These are phyloP conservation scores for Amaranthus hypochondriacus DNA, from an alignment of 148 eudicot genomes.

Conservation along the genomic window DNA sequence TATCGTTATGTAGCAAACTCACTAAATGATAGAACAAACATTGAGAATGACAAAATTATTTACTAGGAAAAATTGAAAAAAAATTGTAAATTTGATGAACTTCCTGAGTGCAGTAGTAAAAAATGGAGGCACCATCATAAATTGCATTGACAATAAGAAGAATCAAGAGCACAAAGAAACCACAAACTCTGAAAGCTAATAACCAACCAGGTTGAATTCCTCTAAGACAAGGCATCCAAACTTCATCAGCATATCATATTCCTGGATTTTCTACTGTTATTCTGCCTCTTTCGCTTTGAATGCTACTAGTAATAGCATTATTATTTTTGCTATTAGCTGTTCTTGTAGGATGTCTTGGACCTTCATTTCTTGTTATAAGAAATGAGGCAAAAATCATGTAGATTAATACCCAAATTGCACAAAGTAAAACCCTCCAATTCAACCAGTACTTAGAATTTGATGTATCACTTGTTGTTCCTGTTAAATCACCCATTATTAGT, in stretches of 20 bases:
- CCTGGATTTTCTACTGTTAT: conserved; percentile 33
- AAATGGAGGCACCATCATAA: conserved; percentile 45
- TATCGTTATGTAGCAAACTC: too few species aligned
- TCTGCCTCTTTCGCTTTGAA: conserved; percentile 10
- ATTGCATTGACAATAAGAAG: conserved; percentile 45
- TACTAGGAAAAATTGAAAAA: too few species aligned
- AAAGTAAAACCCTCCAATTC: conserved; percentile 71
- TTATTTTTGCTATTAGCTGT: not conserved
- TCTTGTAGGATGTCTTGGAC: conserved; percentile 23
- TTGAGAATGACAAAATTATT: too few species aligned
- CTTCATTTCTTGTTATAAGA: conserved; percentile 58
- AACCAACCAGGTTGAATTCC: conserved; percentile 77
- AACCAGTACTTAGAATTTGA: conserved; percentile 68
- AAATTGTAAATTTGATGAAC: conserved; percentile 11
- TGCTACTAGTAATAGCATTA: conserved; percentile 2
- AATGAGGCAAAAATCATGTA: conserved; percentile 45
- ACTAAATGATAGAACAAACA: too few species aligned
- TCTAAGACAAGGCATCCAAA: conserved; percentile 65
- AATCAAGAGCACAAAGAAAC: conserved; percentile 50
- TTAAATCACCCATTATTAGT: conserved; percentile 39
- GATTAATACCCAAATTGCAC: conserved; percentile 49
- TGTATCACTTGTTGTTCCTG: conserved; percentile 51
- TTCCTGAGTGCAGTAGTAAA: conserved; percentile 78
- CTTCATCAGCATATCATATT: conserved; percentile 56
- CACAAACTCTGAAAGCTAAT: conserved; percentile 52